Percentiles rank a stretch among this genome's conserved stretches.
Conservation (phyloP, 257 asterid species). For the Eustoma russellianum region DNA sequence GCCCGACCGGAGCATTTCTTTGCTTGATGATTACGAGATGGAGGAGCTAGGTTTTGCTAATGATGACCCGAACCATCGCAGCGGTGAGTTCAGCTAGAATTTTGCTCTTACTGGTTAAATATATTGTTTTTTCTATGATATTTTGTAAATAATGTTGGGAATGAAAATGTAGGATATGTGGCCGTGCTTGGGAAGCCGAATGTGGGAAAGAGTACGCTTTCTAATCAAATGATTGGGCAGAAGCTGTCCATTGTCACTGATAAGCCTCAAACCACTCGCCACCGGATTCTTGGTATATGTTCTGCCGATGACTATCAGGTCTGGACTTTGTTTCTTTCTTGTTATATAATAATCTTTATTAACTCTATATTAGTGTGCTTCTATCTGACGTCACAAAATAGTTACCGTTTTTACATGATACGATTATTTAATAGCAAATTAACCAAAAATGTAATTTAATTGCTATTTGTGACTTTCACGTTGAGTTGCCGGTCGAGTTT, state of each 20-base stretch:
- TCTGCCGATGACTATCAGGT: conserved; percentile 85
- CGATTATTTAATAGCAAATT: too few relatives aligned
- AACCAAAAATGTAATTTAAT: too few relatives aligned
- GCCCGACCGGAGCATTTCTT: conserved; percentile 63
- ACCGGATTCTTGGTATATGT: conserved; percentile 86
- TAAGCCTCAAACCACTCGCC: conserved; percentile 95
- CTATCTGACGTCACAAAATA: too few relatives aligned
- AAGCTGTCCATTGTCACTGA: conserved; percentile 87
- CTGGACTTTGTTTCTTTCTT: conserved; percentile 9
- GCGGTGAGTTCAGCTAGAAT: conserved; percentile 30
- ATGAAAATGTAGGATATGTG: conserved; percentile 43
- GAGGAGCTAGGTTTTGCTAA: conserved; percentile 66
- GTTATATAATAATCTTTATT: neutral
- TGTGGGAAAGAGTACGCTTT: conserved; percentile 90
- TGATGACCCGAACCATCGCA: conserved; percentile 62
- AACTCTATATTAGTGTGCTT: too few relatives aligned
- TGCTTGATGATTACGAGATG: conserved; percentile 86
- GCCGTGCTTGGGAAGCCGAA: conserved; percentile 93
- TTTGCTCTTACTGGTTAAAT: neutral
- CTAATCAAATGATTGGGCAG: conserved; percentile 90
- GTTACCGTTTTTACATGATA: too few relatives aligned
- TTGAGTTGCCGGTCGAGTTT: too few relatives aligned
- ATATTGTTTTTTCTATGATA: too few relatives aligned
- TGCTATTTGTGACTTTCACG: too few relatives aligned
- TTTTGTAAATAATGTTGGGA: neutral